Base-by-base conservation (phyloP, 768 basidiomycete genomes). In the Pluteus cervinus region DNA sequence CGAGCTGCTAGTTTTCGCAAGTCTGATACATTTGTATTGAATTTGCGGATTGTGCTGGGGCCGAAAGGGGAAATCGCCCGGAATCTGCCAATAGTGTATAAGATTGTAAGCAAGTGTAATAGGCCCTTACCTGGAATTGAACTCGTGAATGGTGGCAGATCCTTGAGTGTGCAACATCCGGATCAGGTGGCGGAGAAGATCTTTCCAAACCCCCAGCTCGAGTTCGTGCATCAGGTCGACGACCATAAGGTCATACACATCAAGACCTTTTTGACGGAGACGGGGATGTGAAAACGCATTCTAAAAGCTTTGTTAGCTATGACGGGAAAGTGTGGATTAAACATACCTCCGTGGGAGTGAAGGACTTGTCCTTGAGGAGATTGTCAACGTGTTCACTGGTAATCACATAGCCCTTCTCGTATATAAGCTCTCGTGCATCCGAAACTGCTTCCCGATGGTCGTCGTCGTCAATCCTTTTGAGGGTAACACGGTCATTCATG, bases 141-240 rank as follows among this genome's bases (percentile, higher is more conserved):
- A 39, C 31, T 53, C 50, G 28, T 44, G 18, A 0, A 56, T 44
- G 14, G 35, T 17, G 25, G 45, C 32, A 15, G 24, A 14, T 3
- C 49, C 48, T 20, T 45, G 37, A 1, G 50, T 40, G 43, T 62
- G 30, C 9, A 67, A 33, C 5, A 68, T 51, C 0, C 54, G 54
- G 7, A 66, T 52, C 1, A 67, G 53, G 26, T 68, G 66, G 1
- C 39, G 53, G 5, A 66, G 47, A 0, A 63, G 22, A 0, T 47
- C 44, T 29, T 63, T 67, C 60, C 62, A 67, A 1, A 62, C 53
- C 0, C 66, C 62, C 0, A 65, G 43, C 29, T 65, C 60, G 37
- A 63, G 43, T 39, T 66, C 62, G 37, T 67, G 66, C 47, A 68
- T 47, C 1, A 63, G 37, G 36, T 69, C 65, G 8, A 58, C 51